Base-by-base conservation (phyloP, 2,329 filamentous ascomycete genomes). In the Aureobasidium pullulans region DNA sequence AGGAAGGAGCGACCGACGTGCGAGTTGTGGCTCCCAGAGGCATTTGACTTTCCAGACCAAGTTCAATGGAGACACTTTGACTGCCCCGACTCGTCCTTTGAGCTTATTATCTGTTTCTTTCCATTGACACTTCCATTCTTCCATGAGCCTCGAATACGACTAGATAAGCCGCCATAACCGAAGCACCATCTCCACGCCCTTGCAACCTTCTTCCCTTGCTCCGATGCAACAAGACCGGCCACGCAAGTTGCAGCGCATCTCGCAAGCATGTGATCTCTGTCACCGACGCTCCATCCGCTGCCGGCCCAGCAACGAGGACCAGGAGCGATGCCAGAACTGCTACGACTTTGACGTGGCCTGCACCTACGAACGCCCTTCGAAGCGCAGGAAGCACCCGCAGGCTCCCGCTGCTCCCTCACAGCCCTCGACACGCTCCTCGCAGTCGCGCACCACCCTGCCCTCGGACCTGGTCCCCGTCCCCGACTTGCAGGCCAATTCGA, bases 291-390 rank as follows among this genome's bases (percentile, higher is more conserved):
- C 74, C 64, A 79, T 79, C 19, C 71, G 75, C 58, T 80, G 78
- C 64, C 69, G 69, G 47, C 71, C 69, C 15, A 71, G 68, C 60
- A 65, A 65, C 6, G 71, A 73, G 47, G 69, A 73, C 64, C 62
- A 66, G 15, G 54, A 67, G 34, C 69, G 73, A 57, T 81, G 79
- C 66, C 76, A 79, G 66, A 81, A 78, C 54, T 80, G 78, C 67
- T 69, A 70, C 29, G 76, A 81, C 62, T 81, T 80, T 64, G 74
- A 72, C 50, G 73, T 79, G 48, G 65, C 70, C n/a, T 81, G 79
- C 66, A 79, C 76, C 13, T 80, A 76, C 65, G 69, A 76, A 48
- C 71, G 77, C 32, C 76, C 77, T 6, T 71, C 71, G 11, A 74
- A 76, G 57, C 71, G 75, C 32, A 54, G 36, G n/a, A 60, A 42